Percentiles rank a stretch among this genome's conserved stretches.
These are phyloP conservation scores for Penicillium decumbens DNA, from an alignment of 2,329 filamentous ascomycete species.

Conservation along the genomic window DNA sequence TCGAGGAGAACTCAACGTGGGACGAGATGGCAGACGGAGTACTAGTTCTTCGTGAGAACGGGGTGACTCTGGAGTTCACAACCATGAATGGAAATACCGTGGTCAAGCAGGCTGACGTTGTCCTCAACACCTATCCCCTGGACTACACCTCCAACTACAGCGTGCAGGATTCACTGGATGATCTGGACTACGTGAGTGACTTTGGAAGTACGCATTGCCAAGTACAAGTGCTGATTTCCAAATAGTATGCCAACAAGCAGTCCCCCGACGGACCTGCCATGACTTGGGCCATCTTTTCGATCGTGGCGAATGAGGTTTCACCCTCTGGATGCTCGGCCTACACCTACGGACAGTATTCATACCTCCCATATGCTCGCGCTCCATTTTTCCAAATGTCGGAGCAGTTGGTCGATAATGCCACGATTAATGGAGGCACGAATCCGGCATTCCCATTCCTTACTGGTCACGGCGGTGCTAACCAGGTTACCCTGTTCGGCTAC, in stretches of 20 bases:
- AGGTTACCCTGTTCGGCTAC: constrained; percentile 64
- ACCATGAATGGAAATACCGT: constrained; percentile 62
- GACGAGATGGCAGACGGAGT: constrained; percentile 54
- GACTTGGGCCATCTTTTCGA: constrained; percentile 67
- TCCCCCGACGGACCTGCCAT: constrained; percentile 65
- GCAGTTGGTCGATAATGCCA: constrained; percentile 59
- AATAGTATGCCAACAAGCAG: constrained; percentile 63
- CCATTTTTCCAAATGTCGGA: constrained; percentile 70
- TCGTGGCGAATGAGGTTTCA: constrained; percentile 61
- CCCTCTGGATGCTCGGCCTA: constrained; percentile 64
- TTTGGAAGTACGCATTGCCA: not conserved
- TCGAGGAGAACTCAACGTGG: constrained; percentile 56
- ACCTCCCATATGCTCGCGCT: constrained; percentile 59
- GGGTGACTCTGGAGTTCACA: constrained; percentile 61
- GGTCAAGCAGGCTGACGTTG: constrained; percentile 68
- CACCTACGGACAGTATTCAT: constrained; percentile 62
- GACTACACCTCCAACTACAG: constrained; percentile 56
- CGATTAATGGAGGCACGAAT: constrained; percentile 60
- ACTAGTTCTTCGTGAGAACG: constrained; percentile 52
- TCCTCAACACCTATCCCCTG: constrained; percentile 62
- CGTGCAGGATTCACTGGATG: constrained; percentile 47
- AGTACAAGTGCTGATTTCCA: constrained; percentile 1
- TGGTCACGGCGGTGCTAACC: constrained; percentile 64
- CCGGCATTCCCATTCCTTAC: constrained; percentile 69
- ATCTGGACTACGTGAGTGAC: constrained; percentile 57